Evolutionary conservation across 345 rosid species (phyloP).

Genomic region (Brassica juncea): DNA sequence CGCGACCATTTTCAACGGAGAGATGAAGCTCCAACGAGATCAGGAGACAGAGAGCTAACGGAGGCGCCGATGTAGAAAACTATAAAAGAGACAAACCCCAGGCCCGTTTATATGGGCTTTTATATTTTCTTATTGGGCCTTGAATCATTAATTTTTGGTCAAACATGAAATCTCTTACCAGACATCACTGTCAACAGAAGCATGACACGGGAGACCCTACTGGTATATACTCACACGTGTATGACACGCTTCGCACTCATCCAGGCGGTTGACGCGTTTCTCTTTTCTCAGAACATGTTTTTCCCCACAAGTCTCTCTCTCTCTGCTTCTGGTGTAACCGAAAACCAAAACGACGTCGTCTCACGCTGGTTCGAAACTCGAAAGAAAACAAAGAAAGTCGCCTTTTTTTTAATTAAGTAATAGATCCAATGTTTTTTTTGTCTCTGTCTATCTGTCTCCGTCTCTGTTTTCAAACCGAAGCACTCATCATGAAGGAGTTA

Average conservation of each 20-base stretch:
- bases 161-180: background rate
- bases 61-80: constrained; percentile 17
- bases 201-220: background rate
- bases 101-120: constrained; percentile 18
- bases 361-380: background rate
- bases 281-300: background rate
- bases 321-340: background rate
- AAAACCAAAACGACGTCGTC: background rate
- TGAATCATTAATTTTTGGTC: background rate
- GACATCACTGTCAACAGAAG: background rate
- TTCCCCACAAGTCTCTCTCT: background rate
- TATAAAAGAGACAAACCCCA: constrained; percentile 25
- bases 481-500: background rate
- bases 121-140: constrained; percentile 17
- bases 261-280: constrained; percentile 45
- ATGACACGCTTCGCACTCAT: constrained; percentile 33
- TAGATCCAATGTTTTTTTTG: background rate
- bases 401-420: background rate
- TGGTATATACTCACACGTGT: constrained; percentile 22
- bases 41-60: background rate
- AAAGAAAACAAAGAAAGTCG: background rate
- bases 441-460: background rate
- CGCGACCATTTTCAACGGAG: constrained; percentile 28
- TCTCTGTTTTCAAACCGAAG: background rate
- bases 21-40: constrained; percentile 25